Evolutionary conservation across 176 grass and related monocot species (phyloP), one percentile per base, ranked within the genome.

Genomic region (Zoysia pacifica): DNA sequence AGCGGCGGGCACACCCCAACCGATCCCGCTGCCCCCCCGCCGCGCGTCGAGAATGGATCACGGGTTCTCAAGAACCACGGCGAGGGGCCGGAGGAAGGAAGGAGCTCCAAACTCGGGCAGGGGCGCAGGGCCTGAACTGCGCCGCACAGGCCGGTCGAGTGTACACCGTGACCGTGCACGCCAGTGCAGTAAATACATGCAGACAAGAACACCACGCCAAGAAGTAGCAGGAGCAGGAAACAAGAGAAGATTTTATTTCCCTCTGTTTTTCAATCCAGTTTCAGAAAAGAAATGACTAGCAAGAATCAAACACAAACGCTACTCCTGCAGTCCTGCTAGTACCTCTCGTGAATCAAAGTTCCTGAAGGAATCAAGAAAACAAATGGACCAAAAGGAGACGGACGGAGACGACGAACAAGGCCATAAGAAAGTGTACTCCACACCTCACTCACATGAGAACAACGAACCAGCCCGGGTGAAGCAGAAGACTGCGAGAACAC

Each of bases 111-210:
- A 40, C 37, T 9, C 47, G 20, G 44, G 50, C 19, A 62, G 59
- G 59, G 58, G 58, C n/a, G 13, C 6, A 53, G 40, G 69, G 65
- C 70, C 69, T 75, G 62, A 86, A 75, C 83, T 83, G 51, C 44
- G 41, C 48, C 59, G 67, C 59, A 78, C 61, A 79, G 61, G 69
- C 16, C 42, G 18, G 49, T 36, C 77, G 15, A 40, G 20, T 54
- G 56, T 82, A 73, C 50, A 47, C 47, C 16, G 74, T 28, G 67
- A 67, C 81, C 9, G 69, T 68, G 28, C 81, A 36, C 19, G 74
- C 70, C 81, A 76, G 58, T 11, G 77, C 42, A 81, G 82, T 89
- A 81, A 76, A 48, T 72, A 77, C 72, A 67, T 82, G 60, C 77
- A 69, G 60, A 36, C 75, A 39, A 54, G 86, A 83, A 79, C 46